Base-by-base conservation (phyloP, 352 stramenopile genomes). In the Phytophthora macrochlamydospora region DNA sequence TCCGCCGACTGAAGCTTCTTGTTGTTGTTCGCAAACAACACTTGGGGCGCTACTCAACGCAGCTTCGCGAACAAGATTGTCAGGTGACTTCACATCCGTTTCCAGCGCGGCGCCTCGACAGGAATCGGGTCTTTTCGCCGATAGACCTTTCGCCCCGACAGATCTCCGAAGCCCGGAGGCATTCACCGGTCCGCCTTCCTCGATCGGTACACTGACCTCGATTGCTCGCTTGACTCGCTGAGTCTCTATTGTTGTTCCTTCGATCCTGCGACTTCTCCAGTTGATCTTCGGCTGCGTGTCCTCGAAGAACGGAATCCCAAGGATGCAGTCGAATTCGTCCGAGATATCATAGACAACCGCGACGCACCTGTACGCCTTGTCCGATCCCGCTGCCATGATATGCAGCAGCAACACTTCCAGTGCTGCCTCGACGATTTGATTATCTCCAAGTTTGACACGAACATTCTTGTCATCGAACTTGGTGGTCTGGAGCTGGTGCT, bases 381-480 rank as follows among this genome's bases (percentile, higher is more conserved):
- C 30, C 30, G 51, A 12, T 4, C 53, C 29, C 2, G 30, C 51
- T n/a, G 33, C 32, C 0, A 46, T 4, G 9, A 65, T 45, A 4
- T 33, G 32, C 7, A 59, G 35, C 13, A 33, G 43, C 24, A 67
- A n/a, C 40, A 65, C 40, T 59, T 59, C 48, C 37, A 59, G 49
- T 28, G 29, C 33, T 40, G 49, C 40, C 2, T 57, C 49, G 8
- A 57, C 30, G 9, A 65, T 59, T 38, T 59, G 40, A 37, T 62
- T 53, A n/a, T 62, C 42, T 33, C 30, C 43, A 30, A 62, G 38
- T 9, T 67, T 51, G 38, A 65, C 58, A 3, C 38, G 40, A 9
- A 65, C 58, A 1, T 28, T 67, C 42, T 57, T 65, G 38, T 59
- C 24, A n/a, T 30, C 50, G 56, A 63, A 63, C 35, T 56, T 56